These are phyloP conservation scores for Ustilago curta DNA, from an alignment of 1,284 basidiomycete species.

Conservation along the genomic window DNA sequence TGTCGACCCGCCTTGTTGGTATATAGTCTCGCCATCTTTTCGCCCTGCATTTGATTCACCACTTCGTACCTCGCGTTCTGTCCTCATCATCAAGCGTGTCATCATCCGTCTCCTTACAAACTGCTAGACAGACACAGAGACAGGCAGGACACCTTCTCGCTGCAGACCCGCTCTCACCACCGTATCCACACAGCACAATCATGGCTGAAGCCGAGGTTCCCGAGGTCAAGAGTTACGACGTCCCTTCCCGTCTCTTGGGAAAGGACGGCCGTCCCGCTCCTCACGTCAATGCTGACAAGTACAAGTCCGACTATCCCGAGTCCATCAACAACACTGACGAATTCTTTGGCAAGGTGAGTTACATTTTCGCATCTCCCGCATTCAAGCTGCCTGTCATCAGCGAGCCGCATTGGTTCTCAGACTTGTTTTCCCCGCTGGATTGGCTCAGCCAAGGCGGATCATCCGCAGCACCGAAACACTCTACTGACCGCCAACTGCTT, in stretches of 20 bases:
- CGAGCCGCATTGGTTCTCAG: background rate
- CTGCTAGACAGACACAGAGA: constrained; percentile 3
- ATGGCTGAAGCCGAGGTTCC: constrained; percentile 51
- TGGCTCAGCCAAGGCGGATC: background rate
- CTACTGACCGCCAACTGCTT: constrained; percentile 1
- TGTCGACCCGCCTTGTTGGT: constrained; percentile 1
- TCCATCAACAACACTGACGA: constrained; percentile 59
- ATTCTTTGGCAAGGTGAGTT: constrained; percentile 62
- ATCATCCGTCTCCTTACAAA: background rate
- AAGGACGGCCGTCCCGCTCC: constrained; percentile 58
- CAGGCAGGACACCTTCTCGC: background rate
- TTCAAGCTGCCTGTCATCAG: background rate
- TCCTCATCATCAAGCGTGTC: constrained; percentile 14
- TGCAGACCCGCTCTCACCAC: background rate
- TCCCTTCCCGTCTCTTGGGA: constrained; percentile 57
- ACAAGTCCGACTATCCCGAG: constrained; percentile 52
- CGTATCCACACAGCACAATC: background rate
- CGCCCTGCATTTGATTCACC: no score
- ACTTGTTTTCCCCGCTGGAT: background rate
- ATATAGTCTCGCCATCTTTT: constrained; percentile 19
- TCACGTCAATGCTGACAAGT: constrained; percentile 54
- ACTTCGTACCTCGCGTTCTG: constrained; percentile 10
- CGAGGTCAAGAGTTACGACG: constrained; percentile 52
- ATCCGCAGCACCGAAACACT: background rate
- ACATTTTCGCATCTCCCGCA: background rate